Evolutionary conservation across 140 eudicot species (phyloP).

Genomic region (Senecio squalidus): DNA sequence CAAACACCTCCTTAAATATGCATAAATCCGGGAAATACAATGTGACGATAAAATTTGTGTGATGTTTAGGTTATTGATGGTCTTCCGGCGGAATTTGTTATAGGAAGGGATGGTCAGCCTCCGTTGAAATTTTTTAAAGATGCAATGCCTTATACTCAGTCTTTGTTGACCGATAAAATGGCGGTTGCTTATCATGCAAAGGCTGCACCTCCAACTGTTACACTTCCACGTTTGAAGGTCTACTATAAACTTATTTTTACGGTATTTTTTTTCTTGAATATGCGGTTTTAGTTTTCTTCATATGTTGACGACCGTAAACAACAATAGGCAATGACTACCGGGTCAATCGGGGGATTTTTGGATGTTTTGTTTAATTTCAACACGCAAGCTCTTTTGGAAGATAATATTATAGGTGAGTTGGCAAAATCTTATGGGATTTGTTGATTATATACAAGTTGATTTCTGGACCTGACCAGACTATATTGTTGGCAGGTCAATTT

Average conservation of each 20-base stretch:
- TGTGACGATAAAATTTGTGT: conserved; percentile 15
- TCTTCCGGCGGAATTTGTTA: conserved; percentile 95
- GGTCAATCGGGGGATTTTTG: conserved; percentile 81
- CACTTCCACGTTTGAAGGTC: conserved; percentile 97
- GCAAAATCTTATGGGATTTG: not conserved
- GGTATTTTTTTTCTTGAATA: not conserved
- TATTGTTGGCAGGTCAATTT: conserved; percentile 60
- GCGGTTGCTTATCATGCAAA: conserved; percentile 83
- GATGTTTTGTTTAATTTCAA: conserved; percentile 89
- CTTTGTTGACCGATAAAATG: conserved; percentile 52
- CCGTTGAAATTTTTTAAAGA: conserved; percentile 44
- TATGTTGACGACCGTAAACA: conserved; percentile 14
- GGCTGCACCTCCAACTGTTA: conserved; percentile 98
- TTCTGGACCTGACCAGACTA: conserved; percentile 8
- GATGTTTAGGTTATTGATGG: conserved; percentile 86
- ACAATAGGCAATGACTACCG: conserved; percentile 80
- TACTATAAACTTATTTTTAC: too few relatives aligned
- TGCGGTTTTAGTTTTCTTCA: not conserved
- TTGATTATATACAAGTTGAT: not conserved
- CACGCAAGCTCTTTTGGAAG: conserved; percentile 82
- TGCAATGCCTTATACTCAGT: conserved; percentile 92
- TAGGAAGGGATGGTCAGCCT: conserved; percentile 74
- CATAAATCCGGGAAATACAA: conserved; percentile 3
- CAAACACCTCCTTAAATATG: not conserved
- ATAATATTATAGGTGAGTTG: conserved; percentile 71